Evolutionary conservation across 345 rosid genomes (phyloP).

Genomic region (Dovyalis caffra): DNA sequence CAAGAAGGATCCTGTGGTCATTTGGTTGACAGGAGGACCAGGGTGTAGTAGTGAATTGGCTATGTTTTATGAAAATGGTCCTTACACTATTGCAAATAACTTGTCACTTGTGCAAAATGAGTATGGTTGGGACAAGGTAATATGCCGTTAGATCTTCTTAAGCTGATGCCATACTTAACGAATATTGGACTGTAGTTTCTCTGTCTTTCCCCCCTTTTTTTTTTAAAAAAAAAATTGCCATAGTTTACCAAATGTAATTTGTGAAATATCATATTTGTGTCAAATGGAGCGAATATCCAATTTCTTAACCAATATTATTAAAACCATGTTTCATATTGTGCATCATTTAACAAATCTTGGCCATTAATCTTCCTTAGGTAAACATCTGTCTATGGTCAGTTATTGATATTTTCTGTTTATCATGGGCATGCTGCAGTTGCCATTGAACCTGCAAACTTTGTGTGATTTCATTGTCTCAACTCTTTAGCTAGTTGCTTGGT

Average conservation of each 20-base stretch:
- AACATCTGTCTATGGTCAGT: not conserved
- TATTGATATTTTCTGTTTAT: not conserved
- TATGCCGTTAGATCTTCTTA: not conserved
- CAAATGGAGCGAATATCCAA: not conserved
- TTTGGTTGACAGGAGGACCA: conserved; percentile 99
- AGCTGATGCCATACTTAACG: not conserved
- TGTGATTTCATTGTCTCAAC: not conserved
- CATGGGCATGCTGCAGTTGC: not conserved
- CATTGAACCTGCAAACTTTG: not conserved
- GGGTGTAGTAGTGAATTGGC: conserved; percentile 99
- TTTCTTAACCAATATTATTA: not conserved
- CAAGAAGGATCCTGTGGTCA: conserved; percentile 78
- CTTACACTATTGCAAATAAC: conserved; percentile 69
- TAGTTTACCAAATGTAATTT: not conserved
- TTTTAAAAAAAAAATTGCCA: not conserved
- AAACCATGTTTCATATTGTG: not conserved
- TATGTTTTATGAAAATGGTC: conserved; percentile 97
- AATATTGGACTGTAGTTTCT: not conserved
- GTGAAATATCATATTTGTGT: not conserved
- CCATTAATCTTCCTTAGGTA: not conserved
- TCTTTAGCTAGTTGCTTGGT: not conserved
- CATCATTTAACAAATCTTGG: not conserved
- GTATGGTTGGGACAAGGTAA: conserved; percentile 91
- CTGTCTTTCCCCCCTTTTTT: not conserved
- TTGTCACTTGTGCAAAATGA: conserved; percentile 91